Evolutionary conservation across 2,329 filamentous ascomycete genomes (phyloP), one percentile per base, ranked within the genome.

Genomic region (Pleoardoris graminearum): DNA sequence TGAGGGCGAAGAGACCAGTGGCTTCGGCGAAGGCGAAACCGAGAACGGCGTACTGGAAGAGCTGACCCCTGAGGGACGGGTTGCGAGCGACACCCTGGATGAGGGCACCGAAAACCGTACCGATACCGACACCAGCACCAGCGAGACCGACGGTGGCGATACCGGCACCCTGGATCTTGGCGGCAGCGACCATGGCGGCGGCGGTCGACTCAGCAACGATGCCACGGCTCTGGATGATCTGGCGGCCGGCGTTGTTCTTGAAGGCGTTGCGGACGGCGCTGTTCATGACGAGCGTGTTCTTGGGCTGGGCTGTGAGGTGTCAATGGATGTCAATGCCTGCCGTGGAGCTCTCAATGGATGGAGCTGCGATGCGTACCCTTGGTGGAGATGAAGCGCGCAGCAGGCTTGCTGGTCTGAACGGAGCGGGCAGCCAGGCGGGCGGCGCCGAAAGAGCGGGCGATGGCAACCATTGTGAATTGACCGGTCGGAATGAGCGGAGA

Each of bases 11-110:
- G 55, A 82, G 76, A 73, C 88, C 88, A 71, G 90, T 91, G 81
- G 90, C 90, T 79, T 94, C 90, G 79, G 92, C 90, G 87, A 94
- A 94, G 77, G 90, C 90, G 83, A 94, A 94, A 83, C 90, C 90
- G 76, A 94, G 83, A 89, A 94, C 93, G 85, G 90, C 90, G 82
- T 94, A 93, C 69, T 89, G 90, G 89, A 94, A 96, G 75, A 96
- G 90, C 86, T 95, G 91, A 78, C 90, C 90, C 82, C 90, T 88
- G 82, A 95, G 89, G 76, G 88, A 89, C 75, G 90, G 90, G 89
- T 96, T 96, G 83, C 90, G 90, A 83, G 90, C 89, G 78, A 94
- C 90, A 82, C 86, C 86, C 80, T 89, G 87, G 76, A 95, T 84
- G 77, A 95, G 89, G 74, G 89, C 87, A 76, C 88, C 90, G 86